These are phyloP conservation scores for Scortechinia acanthostroma DNA, from an alignment of 2,329 filamentous ascomycete genomes.

Conservation along the genomic window DNA sequence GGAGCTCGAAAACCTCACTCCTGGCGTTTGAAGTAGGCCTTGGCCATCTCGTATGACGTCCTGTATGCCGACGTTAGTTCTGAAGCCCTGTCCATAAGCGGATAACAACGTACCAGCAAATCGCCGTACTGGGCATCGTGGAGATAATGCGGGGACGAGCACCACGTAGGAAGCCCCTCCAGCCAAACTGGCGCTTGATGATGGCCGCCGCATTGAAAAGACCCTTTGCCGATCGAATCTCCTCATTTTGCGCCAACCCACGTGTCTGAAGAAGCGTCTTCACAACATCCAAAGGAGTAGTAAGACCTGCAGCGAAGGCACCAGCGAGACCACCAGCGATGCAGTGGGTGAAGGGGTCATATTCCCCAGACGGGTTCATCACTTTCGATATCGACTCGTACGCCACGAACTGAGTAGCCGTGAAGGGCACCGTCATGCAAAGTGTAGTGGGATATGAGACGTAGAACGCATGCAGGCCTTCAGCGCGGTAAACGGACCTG, in stretches of 20 bases:
- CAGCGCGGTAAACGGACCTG: constrained; percentile 48
- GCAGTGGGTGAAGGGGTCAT: constrained; percentile 64
- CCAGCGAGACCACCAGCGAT: constrained; percentile 61
- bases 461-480: constrained; percentile 63
- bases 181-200: constrained; percentile 58
- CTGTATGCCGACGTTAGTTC: constrained; percentile 17
- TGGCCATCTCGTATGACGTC: constrained; percentile 63
- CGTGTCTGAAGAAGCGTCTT: constrained; percentile 64
- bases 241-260: constrained; percentile 49
- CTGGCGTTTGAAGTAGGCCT: constrained; percentile 54
- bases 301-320: constrained; percentile 59
- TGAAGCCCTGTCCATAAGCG: neutral
- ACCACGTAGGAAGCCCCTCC: constrained; percentile 57
- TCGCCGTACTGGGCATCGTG: constrained; percentile 65
- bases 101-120: constrained; percentile 45
- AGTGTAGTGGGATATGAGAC: constrained; percentile 68
- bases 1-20: no score
- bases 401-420: constrained; percentile 62
- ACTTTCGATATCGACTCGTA: constrained; percentile 66
- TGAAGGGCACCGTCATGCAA: constrained; percentile 68
- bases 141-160: constrained; percentile 62
- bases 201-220: constrained; percentile 54
- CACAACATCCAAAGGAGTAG: constrained; percentile 64
- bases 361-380: constrained; percentile 52
- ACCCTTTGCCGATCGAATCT: constrained; percentile 49